Percentiles rank a stretch among this genome's conserved stretches.
These are phyloP conservation scores for Bocquillonia castaneifolia DNA, from an alignment of 441 rosid species.

Conservation along the genomic window DNA sequence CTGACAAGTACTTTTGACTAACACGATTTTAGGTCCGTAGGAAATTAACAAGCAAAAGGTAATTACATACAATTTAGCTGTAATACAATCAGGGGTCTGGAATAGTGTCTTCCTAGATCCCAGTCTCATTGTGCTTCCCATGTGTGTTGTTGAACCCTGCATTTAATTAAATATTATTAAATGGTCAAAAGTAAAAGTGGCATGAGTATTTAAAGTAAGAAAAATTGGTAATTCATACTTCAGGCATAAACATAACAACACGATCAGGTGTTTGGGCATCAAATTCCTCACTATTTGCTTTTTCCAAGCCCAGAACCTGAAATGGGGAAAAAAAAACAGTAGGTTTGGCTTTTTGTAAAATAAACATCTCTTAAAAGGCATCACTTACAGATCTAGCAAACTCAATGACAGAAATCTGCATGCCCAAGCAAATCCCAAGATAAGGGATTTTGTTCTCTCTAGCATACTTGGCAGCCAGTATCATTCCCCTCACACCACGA, in stretches of 20 bases:
- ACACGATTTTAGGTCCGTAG: too few relatives aligned
- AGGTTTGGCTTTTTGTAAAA: conserved; percentile 11
- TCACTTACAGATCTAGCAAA: conserved; percentile 63
- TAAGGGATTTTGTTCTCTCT: conserved; percentile 82
- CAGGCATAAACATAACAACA: conserved; percentile 92
- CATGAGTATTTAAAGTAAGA: background rate
- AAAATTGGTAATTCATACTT: conserved; percentile 37
- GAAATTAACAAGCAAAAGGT: background rate
- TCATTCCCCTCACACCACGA: conserved; percentile 92
- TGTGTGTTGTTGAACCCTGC: conserved; percentile 87
- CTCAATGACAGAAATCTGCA: conserved; percentile 94
- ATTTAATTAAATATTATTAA: conserved; percentile 1
- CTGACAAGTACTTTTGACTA: conserved; percentile 1
- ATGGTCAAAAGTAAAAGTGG: conserved; percentile 28
- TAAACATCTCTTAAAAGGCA: conserved; percentile 9
- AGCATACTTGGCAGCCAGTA: conserved; percentile 81
- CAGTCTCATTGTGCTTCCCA: conserved; percentile 95
- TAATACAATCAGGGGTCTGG: conserved; percentile 58
- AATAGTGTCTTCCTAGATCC: conserved; percentile 85
- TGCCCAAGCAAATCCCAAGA: conserved; percentile 94
- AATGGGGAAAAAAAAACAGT: background rate
- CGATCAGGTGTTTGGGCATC: conserved; percentile 62
- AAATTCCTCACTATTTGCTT: conserved; percentile 88
- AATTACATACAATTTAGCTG: conserved; percentile 53
- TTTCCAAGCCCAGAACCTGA: conserved; percentile 64